Evolutionary conservation across 805 yeast species (phyloP), one percentile per base, ranked within the genome.

Genomic region (Ogataea salicorniae): DNA sequence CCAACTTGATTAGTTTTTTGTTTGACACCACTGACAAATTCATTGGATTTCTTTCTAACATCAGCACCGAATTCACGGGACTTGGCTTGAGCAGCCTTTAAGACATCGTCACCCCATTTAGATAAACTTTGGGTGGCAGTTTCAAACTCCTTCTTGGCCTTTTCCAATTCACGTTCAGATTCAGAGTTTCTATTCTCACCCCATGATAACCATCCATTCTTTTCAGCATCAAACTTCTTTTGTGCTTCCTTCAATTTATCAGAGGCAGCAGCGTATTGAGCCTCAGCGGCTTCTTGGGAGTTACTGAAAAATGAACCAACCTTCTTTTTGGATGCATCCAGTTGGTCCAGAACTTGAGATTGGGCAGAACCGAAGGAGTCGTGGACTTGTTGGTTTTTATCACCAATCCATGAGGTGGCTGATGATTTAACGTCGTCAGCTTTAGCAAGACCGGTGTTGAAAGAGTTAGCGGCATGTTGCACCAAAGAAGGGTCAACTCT

Each of bases 131-230:
- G 41, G 41, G 59, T 60, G 2, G 76, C 73, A 23, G 64, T 64
- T 11, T 67, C 59, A 42, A 66, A 64, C 35, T 66, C 59, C 46
- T 63, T 58, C 49, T 62, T 60, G 16, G 74, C 67, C 17, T 63
- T 64, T 18, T 69, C 64, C 41, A 67, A 56, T 16, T 68, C 69
- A 5, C 62, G 35, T 38, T 66, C 59, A 16, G 70, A 57, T 37
- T 71, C 71, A 42, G 65, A 60, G 41, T 67, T 60, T 60, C 70
- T 65, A 29, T 63, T 26, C 39, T 64, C 58, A 17, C 74, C 71
- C 68, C 72, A 70, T 8, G 59, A 48, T 51, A 64, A 66, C 75
- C 77, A 70, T 18, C 64, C 60, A 20, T 57, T 56, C 37, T 67
- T 57, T 18, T 63, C 56, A 6, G 64, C 53, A 8, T 64, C 62